Evolutionary conservation across 176 grass and related monocot genomes (phyloP), one percentile per base, ranked within the genome.

Genomic region (Chloris gayana): DNA sequence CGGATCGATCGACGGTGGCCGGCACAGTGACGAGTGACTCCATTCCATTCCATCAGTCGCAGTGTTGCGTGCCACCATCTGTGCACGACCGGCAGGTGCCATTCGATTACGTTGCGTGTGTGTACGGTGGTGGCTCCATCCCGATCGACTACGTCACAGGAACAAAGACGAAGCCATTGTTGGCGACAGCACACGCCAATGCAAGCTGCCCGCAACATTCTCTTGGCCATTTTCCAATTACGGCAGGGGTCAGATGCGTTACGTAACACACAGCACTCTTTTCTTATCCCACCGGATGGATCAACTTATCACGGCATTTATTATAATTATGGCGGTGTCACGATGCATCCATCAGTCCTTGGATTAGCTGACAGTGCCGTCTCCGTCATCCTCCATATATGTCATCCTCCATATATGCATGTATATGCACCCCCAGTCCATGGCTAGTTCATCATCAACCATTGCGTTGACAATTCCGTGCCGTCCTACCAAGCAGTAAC

Each of bases 351-450:
- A 72, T 25, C 12, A 25, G 62, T 50, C 21, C 17, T 2, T 12
- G 24, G 21, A 12, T 15, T 26, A 22, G 61, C 9, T 15, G 18
- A 9, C 75, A 42, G 30, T 73, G 76, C 59, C 49, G 30, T 56
- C 76, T 24, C 84, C 69, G 60, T 85, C 84, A 67, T 2, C 5
- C 69, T 31, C 75, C 75, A 70, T 22, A 6, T n/a, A n/a, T n/a
- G 60, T 85, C 84, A 67, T 2, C 5, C 69, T 31, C 75, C 75
- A 70, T 22, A 6, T n/a, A n/a, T n/a, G n/a, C n/a, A n/a, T n/a
- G n/a, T n/a, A n/a, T n/a, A n/a, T n/a, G n/a, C n/a, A n/a, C n/a
- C n/a, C n/a, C n/a, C n/a, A n/a, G n/a, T n/a, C n/a, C n/a, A n/a
- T n/a, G n/a, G n/a, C 44, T 5, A 29, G 2, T 25, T 1, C 33